Conservation (phyloP, 495 filamentous ascomycete genomes). For the Acidiella bohemica region DNA sequence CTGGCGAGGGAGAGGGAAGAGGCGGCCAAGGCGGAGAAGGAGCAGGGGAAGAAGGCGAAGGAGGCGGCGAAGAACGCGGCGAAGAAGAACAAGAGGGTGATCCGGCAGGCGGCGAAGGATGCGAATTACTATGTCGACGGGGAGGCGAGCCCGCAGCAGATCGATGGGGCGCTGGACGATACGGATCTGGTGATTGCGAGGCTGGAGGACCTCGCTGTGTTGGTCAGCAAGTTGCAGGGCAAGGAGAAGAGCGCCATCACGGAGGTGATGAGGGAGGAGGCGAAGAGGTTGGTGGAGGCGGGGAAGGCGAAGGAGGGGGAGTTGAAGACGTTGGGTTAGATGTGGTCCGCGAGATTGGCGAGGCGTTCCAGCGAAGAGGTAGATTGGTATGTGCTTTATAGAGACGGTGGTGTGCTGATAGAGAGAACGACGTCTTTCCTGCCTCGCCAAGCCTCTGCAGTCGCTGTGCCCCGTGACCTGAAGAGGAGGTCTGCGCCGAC, state of each 20-base stretch:
- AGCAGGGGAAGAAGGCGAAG: conserved; percentile 87
- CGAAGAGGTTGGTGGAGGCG: conserved; percentile 54
- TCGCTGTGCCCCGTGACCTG: too few species aligned
- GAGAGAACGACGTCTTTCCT: too few species aligned
- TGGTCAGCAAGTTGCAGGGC: conserved; percentile 62
- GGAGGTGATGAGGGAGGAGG: conserved; percentile 49
- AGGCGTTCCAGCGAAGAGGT: too few species aligned
- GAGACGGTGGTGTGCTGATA: too few species aligned
- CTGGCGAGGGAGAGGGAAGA: conserved; percentile 71
- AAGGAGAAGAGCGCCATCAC: conserved; percentile 47
- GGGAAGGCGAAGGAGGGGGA: conserved; percentile 79
- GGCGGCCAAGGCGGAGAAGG: conserved; percentile 65
- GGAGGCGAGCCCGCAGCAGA: conserved; percentile 53
- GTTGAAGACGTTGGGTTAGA: conserved; percentile 26
- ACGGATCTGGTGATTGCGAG: conserved; percentile 80
- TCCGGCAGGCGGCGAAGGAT: conserved; percentile 84
- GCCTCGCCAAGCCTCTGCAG: too few species aligned
- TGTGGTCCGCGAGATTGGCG: too few species aligned
- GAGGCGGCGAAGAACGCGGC: conserved; percentile 94
- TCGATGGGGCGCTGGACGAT: conserved; percentile 72
- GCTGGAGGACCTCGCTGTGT: conserved; percentile 69
- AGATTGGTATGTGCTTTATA: too few species aligned
- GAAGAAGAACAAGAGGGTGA: conserved; percentile 98
- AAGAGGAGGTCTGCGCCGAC: too few species aligned
- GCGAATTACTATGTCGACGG: conserved; percentile 75